These are phyloP conservation scores for Fusarium sp. DNA, from an alignment of 2,329 filamentous ascomycete genomes.

Conservation along the genomic window DNA sequence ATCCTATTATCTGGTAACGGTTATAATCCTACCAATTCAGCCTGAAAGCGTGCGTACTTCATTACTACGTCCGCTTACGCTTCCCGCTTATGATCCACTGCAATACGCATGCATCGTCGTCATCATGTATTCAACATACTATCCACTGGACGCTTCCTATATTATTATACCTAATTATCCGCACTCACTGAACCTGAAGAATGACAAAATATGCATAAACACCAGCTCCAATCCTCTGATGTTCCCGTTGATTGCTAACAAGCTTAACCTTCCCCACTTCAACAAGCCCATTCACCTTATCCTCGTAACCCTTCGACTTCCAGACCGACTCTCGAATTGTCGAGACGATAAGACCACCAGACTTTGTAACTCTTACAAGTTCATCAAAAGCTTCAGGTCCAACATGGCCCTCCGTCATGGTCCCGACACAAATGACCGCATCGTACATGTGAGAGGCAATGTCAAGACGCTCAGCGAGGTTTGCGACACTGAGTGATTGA, in stretches of 20 bases:
- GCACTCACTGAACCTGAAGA: neutral
- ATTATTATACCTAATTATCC: too few species aligned
- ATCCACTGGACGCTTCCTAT: too few species aligned
- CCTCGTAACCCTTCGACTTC: constrained; percentile 56
- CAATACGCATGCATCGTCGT: too few species aligned
- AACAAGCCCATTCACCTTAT: constrained; percentile 49
- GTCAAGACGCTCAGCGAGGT: constrained; percentile 56
- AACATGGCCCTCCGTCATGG: constrained; percentile 63
- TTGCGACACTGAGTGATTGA: constrained; percentile 52
- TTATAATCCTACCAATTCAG: too few species aligned
- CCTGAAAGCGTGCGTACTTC: too few species aligned
- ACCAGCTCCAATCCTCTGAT: constrained; percentile 14
- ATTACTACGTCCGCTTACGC: too few species aligned
- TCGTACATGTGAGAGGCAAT: constrained; percentile 55
- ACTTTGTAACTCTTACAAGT: constrained; percentile 57
- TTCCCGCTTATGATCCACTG: too few species aligned
- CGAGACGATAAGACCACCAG: constrained; percentile 56
- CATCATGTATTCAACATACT: too few species aligned
- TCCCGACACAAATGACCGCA: constrained; percentile 61
- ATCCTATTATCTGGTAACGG: too few species aligned
- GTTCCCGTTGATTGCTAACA: neutral
- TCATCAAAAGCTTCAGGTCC: constrained; percentile 59
- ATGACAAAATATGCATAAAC: constrained; percentile 25
- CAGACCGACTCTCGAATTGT: constrained; percentile 61
- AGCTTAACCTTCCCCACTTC: neutral